These are phyloP conservation scores for Aspergillus brunneoviolaceus DNA, from an alignment of 2,329 filamentous ascomycete species.

Conservation along the genomic window DNA sequence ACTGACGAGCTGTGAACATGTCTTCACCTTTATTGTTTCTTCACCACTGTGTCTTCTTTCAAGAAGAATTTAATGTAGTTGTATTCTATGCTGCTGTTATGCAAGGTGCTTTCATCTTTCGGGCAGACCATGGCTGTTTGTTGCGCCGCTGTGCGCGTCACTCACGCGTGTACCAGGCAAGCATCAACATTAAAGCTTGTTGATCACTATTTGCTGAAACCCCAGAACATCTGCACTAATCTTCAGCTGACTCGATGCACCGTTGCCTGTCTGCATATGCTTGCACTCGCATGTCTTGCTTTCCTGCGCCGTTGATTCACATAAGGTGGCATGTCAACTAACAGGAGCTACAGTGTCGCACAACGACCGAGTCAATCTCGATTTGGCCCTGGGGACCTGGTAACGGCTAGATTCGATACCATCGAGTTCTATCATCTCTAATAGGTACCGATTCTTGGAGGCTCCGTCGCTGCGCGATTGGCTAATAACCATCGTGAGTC, in stretches of 20 bases:
- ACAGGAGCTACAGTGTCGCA: not conserved
- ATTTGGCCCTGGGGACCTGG: not conserved
- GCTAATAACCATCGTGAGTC: not conserved
- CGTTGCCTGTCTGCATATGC: not conserved
- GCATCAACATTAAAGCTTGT: not conserved
- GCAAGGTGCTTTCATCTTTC: not conserved
- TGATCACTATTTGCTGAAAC: constrained; percentile 1
- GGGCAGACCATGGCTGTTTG: constrained; percentile 11
- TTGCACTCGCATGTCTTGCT: not conserved
- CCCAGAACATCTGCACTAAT: not conserved
- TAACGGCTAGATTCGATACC: not conserved
- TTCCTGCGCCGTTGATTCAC: not conserved
- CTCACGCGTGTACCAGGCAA: constrained; percentile 25
- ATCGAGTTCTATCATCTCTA: not conserved
- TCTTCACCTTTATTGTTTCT: not conserved
- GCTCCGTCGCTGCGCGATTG: not conserved
- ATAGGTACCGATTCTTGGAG: not conserved
- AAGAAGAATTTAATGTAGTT: not conserved
- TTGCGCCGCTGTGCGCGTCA: constrained; percentile 30
- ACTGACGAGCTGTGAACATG: not conserved
- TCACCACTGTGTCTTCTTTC: not conserved
- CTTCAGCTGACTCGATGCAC: not conserved
- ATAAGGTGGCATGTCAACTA: not conserved
- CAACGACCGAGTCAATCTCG: not conserved
- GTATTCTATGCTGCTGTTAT: not conserved